phyloP scores from a whole-genome alignment of 257 asterid species.

The Solanum infundibuliforme region DNA sequence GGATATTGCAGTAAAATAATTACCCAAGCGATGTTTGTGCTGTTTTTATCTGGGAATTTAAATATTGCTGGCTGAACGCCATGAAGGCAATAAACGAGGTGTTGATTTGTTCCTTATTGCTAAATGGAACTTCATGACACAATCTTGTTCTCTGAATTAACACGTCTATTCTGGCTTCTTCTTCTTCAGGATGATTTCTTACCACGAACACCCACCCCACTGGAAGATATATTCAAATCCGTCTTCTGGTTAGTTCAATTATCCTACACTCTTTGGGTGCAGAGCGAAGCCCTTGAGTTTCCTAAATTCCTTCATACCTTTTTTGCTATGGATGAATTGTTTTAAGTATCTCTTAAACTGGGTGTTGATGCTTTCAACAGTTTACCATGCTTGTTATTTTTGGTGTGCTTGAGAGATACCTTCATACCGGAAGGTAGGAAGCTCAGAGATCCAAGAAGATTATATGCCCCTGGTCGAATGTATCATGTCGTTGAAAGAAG shows the following conservation, averaged over 20 bases:
- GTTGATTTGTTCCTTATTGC: background rate
- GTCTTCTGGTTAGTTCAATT: conserved; percentile 68
- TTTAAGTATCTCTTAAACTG: conserved; percentile 27
- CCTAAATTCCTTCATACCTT: background rate
- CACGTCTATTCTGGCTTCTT: background rate
- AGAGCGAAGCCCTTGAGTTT: conserved; percentile 1
- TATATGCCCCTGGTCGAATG: conserved; percentile 93
- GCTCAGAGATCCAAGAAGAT: conserved; percentile 85
- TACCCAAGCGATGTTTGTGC: background rate
- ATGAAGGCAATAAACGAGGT: background rate
- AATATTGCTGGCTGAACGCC: background rate
- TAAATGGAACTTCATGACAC: background rate
- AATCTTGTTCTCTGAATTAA: background rate
- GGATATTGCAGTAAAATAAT: background rate
- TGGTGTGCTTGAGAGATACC: conserved; percentile 89
- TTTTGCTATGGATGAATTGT: conserved; percentile 17
- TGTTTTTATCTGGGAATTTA: background rate
- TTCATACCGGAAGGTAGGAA: conserved; percentile 90
- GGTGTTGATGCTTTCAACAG: conserved; percentile 71
- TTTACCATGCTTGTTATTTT: conserved; percentile 87
- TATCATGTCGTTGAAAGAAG: conserved; percentile 89
- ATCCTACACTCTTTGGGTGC: background rate
- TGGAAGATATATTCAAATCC: conserved; percentile 88
- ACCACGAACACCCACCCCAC: conserved; percentile 90
- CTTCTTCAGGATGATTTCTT: conserved; percentile 80